phyloP scores from a whole-genome alignment of 495 filamentous ascomycete species.

The Copromyces sp. region DNA sequence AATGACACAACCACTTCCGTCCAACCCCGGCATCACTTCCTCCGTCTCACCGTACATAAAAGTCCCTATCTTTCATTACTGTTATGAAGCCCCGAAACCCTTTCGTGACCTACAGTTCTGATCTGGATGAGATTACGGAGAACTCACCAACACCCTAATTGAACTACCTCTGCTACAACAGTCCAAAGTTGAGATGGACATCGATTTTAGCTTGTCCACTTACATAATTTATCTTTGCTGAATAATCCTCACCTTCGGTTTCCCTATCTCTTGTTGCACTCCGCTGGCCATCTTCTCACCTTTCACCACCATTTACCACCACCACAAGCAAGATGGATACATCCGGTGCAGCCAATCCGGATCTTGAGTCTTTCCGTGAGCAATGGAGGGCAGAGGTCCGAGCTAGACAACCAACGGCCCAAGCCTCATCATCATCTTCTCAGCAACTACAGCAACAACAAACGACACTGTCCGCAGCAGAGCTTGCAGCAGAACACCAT shows the following conservation, averaged over 20 bases:
- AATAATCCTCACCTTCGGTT: not conserved
- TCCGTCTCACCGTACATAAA: not conserved
- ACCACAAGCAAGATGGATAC: constrained; percentile 10
- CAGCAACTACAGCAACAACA: constrained; percentile 7
- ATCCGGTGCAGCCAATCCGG: constrained; percentile 17
- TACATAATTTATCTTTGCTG: not conserved
- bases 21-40: not conserved
- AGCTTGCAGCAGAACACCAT: constrained; percentile 2
- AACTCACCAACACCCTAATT: not conserved
- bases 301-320: not conserved
- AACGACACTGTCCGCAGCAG: not conserved
- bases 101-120: not conserved
- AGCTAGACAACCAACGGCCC: constrained; percentile 7
- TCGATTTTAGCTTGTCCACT: not conserved
- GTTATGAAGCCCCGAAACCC: not conserved
- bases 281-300: not conserved
- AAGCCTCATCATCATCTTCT: constrained; percentile 3
- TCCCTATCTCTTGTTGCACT: not conserved
- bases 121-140: not conserved
- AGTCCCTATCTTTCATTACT: not conserved
- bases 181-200: not conserved
- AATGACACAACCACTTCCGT: not conserved
- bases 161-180: not conserved
- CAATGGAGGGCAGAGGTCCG: constrained; percentile 30
- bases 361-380: constrained; percentile 30